These are phyloP conservation scores for Vitis riparia DNA, from an alignment of 164 flowering plant genomes.

Conservation along the genomic window DNA sequence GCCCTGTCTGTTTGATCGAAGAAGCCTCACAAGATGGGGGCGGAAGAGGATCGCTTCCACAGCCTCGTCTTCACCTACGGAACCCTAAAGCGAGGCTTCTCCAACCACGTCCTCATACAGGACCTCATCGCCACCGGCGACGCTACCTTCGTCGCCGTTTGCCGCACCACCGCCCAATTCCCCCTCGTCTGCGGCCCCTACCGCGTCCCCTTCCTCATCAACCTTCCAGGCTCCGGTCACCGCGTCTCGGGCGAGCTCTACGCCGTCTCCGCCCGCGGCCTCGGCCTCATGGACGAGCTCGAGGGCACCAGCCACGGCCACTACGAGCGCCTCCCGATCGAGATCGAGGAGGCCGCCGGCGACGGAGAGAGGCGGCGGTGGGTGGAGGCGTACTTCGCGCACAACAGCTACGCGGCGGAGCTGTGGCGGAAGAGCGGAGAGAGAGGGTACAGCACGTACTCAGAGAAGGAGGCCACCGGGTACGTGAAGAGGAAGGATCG, in stretches of 20 bases:
- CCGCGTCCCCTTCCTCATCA: constrained; percentile 81
- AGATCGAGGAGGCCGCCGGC: constrained; percentile 43
- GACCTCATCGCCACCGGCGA: constrained; percentile 55
- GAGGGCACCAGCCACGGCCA: constrained; percentile 50
- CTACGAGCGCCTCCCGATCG: constrained; percentile 49
- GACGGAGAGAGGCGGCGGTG: neutral
- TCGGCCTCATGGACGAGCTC: constrained; percentile 20
- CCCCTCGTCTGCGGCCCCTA: constrained; percentile 93
- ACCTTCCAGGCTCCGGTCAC: constrained; percentile 60
- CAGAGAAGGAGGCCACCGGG: constrained; percentile 59
- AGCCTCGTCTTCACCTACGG: constrained; percentile 81
- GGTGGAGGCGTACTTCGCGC: constrained; percentile 78
- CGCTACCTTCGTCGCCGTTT: constrained; percentile 53
- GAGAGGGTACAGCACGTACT: constrained; percentile 43
- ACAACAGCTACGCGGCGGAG: constrained; percentile 61
- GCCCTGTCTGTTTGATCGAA: no score
- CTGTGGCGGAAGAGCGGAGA: constrained; percentile 71
- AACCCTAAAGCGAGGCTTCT: constrained; percentile 76
- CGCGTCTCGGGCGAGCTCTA: constrained; percentile 77
- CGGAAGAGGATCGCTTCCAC: neutral
- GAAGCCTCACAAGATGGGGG: neutral
- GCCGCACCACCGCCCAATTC: constrained; percentile 38
- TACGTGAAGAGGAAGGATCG: constrained; percentile 70
- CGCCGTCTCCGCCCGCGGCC: constrained; percentile 48
- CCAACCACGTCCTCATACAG: constrained; percentile 70